phyloP scores from a whole-genome alignment of 2,329 filamentous ascomycete genomes.

The Coniochaeta prunicola region DNA sequence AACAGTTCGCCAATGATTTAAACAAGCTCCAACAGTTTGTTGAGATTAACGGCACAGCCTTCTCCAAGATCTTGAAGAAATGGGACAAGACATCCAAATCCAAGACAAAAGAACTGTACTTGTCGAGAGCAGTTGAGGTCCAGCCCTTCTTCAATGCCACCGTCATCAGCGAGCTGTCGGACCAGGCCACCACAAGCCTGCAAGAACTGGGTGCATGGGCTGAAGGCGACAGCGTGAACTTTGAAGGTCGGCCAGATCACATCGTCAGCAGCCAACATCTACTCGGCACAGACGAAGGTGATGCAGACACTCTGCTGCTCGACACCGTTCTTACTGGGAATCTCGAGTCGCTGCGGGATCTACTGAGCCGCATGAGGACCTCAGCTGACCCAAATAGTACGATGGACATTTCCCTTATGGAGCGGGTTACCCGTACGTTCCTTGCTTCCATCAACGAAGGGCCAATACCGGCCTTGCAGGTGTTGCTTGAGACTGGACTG shows the following conservation, averaged over 20 bases:
- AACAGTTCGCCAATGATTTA: slow-evolving; percentile 92
- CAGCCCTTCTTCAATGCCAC: slow-evolving; percentile 98
- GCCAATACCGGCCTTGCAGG: slow-evolving; percentile 64
- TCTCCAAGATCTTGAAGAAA: slow-evolving; percentile 98
- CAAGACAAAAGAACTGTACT: slow-evolving; percentile 94
- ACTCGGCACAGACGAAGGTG: slow-evolving; percentile 74
- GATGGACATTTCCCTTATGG: slow-evolving; percentile 49
- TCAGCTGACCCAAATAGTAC: slow-evolving; percentile 26
- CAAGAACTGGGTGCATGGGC: slow-evolving; percentile 95
- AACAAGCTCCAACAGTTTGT: slow-evolving; percentile 99
- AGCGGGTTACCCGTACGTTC: slow-evolving; percentile 84
- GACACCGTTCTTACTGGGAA: slow-evolving; percentile 84
- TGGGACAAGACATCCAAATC: slow-evolving; percentile 99
- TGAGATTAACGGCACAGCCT: slow-evolving; percentile 94
- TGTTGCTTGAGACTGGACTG: slow-evolving; percentile 71
- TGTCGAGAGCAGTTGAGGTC: slow-evolving; percentile 91
- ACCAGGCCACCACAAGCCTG: slow-evolving; percentile 92
- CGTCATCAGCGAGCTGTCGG: slow-evolving; percentile 92
- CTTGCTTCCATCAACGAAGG: slow-evolving; percentile 83
- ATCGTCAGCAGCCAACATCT: slow-evolving; percentile 60
- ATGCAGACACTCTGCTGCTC: slow-evolving; percentile 80
- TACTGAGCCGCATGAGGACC: slow-evolving; percentile 64
- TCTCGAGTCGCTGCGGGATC: slow-evolving; percentile 67
- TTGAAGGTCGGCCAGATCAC: slow-evolving; percentile 55
- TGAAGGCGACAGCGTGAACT: slow-evolving; percentile 88